Evolutionary conservation across 2,329 filamentous ascomycete genomes (phyloP).

Genomic region (Canariomyces notabilis): DNA sequence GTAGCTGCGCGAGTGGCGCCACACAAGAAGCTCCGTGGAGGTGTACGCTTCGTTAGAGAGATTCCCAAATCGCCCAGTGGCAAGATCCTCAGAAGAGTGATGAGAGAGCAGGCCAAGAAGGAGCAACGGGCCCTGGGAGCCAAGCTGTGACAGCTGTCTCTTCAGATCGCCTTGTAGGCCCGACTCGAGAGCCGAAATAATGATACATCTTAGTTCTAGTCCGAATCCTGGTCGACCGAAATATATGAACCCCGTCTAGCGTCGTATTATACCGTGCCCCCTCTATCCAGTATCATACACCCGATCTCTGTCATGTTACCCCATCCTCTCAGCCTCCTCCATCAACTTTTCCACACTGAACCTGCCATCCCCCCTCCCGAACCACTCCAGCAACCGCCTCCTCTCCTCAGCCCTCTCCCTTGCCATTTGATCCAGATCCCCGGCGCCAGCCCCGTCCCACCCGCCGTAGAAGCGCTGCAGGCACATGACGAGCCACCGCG

Average conservation of each 20-base stretch:
- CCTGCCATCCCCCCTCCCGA: slow-evolving; percentile 67
- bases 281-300: neutral
- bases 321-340: slow-evolving; percentile 82
- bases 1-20: slow-evolving; percentile 35
- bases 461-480: slow-evolving; percentile 89
- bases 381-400: slow-evolving; percentile 71
- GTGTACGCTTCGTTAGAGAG: slow-evolving; percentile 61
- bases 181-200: neutral
- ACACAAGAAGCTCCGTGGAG: slow-evolving; percentile 65
- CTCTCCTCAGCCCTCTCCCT: slow-evolving; percentile 57
- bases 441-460: slow-evolving; percentile 44
- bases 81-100: slow-evolving; percentile 42
- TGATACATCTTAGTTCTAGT: slow-evolving; percentile 2
- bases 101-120: slow-evolving; percentile 37
- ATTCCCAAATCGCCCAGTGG: slow-evolving; percentile 67
- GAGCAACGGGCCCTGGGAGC: slow-evolving; percentile 35
- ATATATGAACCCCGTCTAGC: neutral
- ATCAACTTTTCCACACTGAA: slow-evolving; percentile 84
- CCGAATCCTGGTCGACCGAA: neutral
- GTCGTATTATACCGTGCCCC: neutral
- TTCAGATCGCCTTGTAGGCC: slow-evolving; percentile 3
- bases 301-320: slow-evolving; percentile 30
- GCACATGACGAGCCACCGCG: slow-evolving; percentile 86
- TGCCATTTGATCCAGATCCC: slow-evolving; percentile 37
- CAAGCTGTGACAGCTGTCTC: slow-evolving; percentile 34